phyloP scores from a whole-genome alignment of 768 basidiomycete genomes.

The Calvatia gigantea region DNA sequence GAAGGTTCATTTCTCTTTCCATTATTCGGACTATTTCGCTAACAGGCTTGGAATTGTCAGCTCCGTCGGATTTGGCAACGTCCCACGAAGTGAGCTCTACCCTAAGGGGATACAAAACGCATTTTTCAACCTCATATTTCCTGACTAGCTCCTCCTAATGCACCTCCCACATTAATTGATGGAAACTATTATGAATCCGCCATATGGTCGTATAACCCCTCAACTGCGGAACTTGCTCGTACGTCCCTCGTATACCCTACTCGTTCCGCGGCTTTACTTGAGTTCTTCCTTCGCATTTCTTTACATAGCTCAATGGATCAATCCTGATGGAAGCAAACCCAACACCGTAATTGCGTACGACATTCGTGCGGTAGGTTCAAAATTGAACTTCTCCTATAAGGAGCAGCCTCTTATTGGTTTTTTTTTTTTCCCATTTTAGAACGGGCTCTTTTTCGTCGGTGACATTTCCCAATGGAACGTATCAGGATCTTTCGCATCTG shows the following conservation, averaged over 20 bases:
- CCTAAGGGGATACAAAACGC: neutral
- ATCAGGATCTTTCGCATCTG: slow-evolving; percentile 25
- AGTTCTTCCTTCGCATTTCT: neutral
- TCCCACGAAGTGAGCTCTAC: slow-evolving; percentile 30
- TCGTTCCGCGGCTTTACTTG: neutral
- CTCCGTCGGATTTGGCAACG: slow-evolving; percentile 31
- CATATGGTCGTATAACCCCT: slow-evolving; percentile 40
- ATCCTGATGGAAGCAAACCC: slow-evolving; percentile 37
- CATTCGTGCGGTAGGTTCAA: slow-evolving; percentile 23
- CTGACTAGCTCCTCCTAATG: slow-evolving; percentile 27
- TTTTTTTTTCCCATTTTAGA: slow-evolving; percentile 17
- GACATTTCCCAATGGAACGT: slow-evolving; percentile 38
- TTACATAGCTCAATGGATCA: slow-evolving; percentile 40
- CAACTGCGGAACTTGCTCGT: slow-evolving; percentile 39
- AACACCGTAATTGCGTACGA: slow-evolving; percentile 37
- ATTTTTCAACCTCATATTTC: neutral
- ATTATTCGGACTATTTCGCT: neutral
- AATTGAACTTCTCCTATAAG: neutral
- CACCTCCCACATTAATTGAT: neutral
- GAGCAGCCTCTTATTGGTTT: neutral
- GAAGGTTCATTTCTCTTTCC: slow-evolving; percentile 16
- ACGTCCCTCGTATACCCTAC: slow-evolving; percentile 4
- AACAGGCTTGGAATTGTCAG: too few relatives aligned
- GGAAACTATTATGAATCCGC: slow-evolving; percentile 35
- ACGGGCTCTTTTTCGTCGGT: slow-evolving; percentile 40